Base-by-base conservation (phyloP, 495 filamentous ascomycete genomes). In the Aspergillus kassunensis region DNA sequence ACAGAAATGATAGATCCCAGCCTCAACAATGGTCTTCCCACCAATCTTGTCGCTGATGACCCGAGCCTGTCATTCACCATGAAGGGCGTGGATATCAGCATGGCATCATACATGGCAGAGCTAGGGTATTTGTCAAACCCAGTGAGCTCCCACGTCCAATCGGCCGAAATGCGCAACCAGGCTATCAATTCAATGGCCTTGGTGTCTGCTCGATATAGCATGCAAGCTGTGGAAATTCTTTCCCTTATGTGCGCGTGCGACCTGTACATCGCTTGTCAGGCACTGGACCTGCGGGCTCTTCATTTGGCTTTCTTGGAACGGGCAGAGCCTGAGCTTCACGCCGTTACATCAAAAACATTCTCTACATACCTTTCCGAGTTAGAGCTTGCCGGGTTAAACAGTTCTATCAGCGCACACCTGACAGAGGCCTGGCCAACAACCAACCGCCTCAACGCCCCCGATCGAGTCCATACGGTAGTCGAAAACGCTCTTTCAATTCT, bases 71-170 rank as follows among this genome's bases (percentile, higher is more conserved):
- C 71, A 15, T 87, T 80, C 53, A 76, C 73, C 0, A 67, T 80
- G 62, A 87, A 86, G 59, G 82, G 81, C 0, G 70, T 83, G 6
- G 84, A 88, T 53, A 77, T 86, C 56, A 80, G 73, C 54, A 80
- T 83, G 69, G 82, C 84, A 1, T 74, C 83, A 1, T 83, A 83
- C 51, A 78, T 78, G 64, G 74, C 82, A 4, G 84, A 88, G 59
- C 67, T 77, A 13, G 73, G 66, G 0, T 80, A 73, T 53, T 68
- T 79, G 7, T 75, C 81, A 2, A 68, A 75, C 24, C 79, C 80
- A 0, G 71, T 84, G 51, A 76, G 73, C 53, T 61, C 66, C 1
- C 78, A 82, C 56, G 71, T 82, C 0, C 79, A 82, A 48, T 62
- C 74, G 0, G 79, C 81, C 6, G 81, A 85, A 57, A 80, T 82